Evolutionary conservation across 345 rosid species (phyloP), one percentile per base, ranked within the genome.

Genomic region (Sonneratia caseolaris): DNA sequence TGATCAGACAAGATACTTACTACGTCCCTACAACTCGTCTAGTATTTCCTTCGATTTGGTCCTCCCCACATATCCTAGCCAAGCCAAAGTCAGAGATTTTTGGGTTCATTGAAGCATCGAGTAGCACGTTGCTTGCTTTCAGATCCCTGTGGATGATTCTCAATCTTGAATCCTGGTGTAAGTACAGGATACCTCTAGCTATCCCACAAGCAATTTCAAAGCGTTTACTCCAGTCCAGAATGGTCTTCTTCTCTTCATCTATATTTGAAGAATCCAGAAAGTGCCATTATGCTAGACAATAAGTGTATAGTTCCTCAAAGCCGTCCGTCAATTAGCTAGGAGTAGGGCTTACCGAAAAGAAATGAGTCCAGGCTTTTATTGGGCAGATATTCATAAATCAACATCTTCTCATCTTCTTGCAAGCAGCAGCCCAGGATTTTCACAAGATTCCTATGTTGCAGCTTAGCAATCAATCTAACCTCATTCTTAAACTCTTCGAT

Each of bases 361-460:
- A 71, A 74, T 32, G 42, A 38, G 71, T 83, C 88, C 78, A 81
- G 72, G 71, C 85, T 85, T 73, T 74, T 81, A 71, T 85, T 82
- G 0, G 79, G 82, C 74, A 83, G 16, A 55, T 72, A 83, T 5
- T 85, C 85, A 3, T 85, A 85, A 37, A 85, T 68, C 18, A 85
- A 32, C 82, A 85, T 82, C 27, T 62, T 62, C 66, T 62, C 66
- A 12, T 62, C 18, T 10, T 24, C 66, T 35, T 62, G 38, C 3
- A 62, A 27, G 27, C 66, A 62, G 38, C 66, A 62, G 19, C 66
- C 66, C 3, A 62, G 66, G 18, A 62, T 27, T 35, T 72, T 79
- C 68, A 79, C 81, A 55, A 82, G 81, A 45, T 82, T 82, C 47
- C 71, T 65, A 27, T 82, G 83, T 11, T 82, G 85, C 53, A 82